These are phyloP conservation scores for Claviceps cyperi DNA, from an alignment of 2,329 filamentous ascomycete species.

Conservation along the genomic window DNA sequence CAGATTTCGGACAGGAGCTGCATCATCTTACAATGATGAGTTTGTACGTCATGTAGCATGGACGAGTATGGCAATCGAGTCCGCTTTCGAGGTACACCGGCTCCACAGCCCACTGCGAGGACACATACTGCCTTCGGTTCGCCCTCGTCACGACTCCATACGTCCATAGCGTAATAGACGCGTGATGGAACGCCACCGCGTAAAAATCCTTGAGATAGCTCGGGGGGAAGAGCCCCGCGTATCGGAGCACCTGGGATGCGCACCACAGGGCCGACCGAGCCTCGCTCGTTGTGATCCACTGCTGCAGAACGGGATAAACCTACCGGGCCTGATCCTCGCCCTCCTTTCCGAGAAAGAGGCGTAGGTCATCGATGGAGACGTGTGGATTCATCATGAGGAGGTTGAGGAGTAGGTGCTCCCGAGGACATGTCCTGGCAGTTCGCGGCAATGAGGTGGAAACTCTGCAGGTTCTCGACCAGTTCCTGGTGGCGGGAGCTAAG, in stretches of 20 bases:
- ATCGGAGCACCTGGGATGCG: constrained; percentile 50
- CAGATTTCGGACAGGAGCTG: too few relatives aligned
- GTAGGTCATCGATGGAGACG: constrained; percentile 48
- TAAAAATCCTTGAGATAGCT: constrained; percentile 49
- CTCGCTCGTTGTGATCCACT: constrained; percentile 41
- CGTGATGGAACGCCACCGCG: constrained; percentile 55
- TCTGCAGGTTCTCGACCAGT: constrained; percentile 41
- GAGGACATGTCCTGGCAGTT: constrained; percentile 29
- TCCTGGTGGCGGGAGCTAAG: constrained; percentile 45
- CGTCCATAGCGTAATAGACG: constrained; percentile 52
- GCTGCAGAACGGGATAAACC: constrained; percentile 41
- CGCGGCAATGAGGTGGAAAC: constrained; percentile 28
- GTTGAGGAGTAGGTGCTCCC: constrained; percentile 34
- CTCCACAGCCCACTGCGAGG: constrained; percentile 20
- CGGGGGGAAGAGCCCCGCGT: constrained; percentile 38
- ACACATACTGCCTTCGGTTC: constrained; percentile 16
- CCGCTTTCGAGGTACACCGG: constrained; percentile 42
- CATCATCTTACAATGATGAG: too few relatives aligned
- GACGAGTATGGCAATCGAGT: constrained; percentile 28
- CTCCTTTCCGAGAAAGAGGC: constrained; percentile 50
- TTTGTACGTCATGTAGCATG: too few relatives aligned
- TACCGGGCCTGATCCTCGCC: constrained; percentile 49
- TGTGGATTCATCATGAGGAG: constrained; percentile 50
- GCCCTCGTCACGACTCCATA: constrained; percentile 46
- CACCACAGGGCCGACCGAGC: constrained; percentile 50